A percentile compares a stretch with the other conserved stretches of the same genome.
These are phyloP conservation scores for Chrysanthemum makinoi DNA, from an alignment of 129 eudicot species.

Conservation along the genomic window DNA sequence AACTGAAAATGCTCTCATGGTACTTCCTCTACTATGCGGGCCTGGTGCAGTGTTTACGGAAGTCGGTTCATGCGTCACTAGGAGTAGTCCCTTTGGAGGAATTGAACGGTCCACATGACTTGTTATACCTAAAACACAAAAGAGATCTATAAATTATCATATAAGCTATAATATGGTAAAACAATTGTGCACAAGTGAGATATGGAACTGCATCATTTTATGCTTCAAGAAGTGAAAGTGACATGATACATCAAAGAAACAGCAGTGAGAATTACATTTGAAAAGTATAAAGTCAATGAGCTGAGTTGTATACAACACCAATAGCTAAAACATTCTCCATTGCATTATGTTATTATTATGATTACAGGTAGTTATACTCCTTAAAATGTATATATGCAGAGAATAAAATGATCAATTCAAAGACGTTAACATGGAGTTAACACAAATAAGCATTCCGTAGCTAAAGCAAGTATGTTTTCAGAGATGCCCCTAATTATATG, in stretches of 20 bases:
- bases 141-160: neutral
- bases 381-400: neutral
- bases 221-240: neutral
- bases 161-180: neutral
- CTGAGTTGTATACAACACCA: neutral
- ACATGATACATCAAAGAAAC: neutral
- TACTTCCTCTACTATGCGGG: conserved; percentile 63
- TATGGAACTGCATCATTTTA: conserved; percentile 1
- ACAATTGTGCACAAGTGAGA: neutral
- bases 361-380: neutral
- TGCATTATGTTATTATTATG: neutral
- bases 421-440: neutral
- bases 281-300: neutral
- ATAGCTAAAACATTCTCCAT: neutral
- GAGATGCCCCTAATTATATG: too few species aligned
- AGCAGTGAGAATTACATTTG: neutral
- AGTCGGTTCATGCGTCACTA: conserved; percentile 73
- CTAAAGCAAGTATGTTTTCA: neutral
- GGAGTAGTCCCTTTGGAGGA: conserved; percentile 35
- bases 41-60: conserved; percentile 60
- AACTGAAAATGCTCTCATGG: conserved; percentile 57
- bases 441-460: neutral
- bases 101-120: conserved; percentile 5
- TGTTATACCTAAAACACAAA: neutral
- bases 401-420: neutral